Conservation (phyloP, 495 filamentous ascomycete genomes). For the Podospora appendiculata region DNA sequence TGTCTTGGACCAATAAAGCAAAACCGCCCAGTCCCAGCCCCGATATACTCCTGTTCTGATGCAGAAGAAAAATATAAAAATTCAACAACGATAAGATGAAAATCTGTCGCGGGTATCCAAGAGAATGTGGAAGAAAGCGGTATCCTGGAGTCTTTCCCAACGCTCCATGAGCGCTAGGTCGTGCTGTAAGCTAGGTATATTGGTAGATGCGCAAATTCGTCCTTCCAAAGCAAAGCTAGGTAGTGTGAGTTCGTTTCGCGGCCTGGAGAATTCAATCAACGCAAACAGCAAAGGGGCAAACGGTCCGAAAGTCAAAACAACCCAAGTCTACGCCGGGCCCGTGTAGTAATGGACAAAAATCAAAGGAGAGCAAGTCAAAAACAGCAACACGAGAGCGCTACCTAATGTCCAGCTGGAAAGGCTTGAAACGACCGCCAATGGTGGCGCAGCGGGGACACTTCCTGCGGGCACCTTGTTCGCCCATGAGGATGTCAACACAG, state of each 20-base stretch:
- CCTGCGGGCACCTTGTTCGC: constrained; percentile 49
- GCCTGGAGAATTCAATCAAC: neutral
- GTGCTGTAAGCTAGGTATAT: neutral
- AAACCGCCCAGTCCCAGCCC: too few species aligned
- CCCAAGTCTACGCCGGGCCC: neutral
- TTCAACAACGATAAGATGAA: neutral
- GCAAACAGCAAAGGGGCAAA: neutral
- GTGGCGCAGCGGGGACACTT: constrained; percentile 61
- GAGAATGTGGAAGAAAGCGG: neutral
- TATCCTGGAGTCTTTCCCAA: neutral
- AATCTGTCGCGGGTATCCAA: neutral
- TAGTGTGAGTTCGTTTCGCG: neutral
- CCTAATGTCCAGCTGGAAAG: constrained; percentile 58
- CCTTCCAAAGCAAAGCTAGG: neutral
- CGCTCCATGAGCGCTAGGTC: neutral
- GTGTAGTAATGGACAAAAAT: neutral
- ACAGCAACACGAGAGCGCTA: constrained; percentile 14
- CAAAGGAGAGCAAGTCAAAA: neutral
- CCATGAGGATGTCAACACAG: constrained; percentile 73
- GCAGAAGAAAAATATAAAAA: neutral
- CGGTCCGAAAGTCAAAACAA: neutral
- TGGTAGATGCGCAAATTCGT: neutral
- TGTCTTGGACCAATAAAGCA: too few species aligned
- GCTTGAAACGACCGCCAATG: constrained; percentile 60
- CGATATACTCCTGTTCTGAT: neutral